Percentiles rank a stretch among this genome's conserved stretches.
phyloP scores from a whole-genome alignment of 2,329 filamentous ascomycete genomes.

The Dothiorella sarmentorum region DNA sequence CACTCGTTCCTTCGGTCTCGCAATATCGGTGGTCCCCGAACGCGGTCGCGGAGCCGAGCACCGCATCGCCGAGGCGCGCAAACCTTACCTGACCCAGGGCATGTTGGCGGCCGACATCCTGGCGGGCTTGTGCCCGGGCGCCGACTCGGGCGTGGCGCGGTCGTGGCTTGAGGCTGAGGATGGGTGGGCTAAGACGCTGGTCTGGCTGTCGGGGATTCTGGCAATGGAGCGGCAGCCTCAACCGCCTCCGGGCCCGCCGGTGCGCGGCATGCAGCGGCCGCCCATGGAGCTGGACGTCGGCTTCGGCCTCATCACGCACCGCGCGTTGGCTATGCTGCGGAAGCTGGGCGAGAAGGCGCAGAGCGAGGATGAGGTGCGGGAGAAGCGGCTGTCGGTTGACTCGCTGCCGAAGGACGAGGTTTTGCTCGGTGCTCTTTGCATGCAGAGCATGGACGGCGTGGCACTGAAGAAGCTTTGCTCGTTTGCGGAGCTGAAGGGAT shows the following conservation, averaged over 20 bases:
- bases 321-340: slow-evolving; percentile 46
- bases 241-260: not conserved
- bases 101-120: slow-evolving; percentile 87
- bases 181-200: slow-evolving; percentile 76
- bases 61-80: slow-evolving; percentile 73
- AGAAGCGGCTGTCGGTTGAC: slow-evolving; percentile 25
- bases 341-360: slow-evolving; percentile 45
- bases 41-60: slow-evolving; percentile 58
- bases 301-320: slow-evolving; percentile 42
- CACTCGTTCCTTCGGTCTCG: slow-evolving; percentile 80
- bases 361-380: slow-evolving; percentile 30
- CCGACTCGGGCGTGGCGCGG: slow-evolving; percentile 69
- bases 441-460: slow-evolving; percentile 41
- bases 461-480: slow-evolving; percentile 42
- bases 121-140: slow-evolving; percentile 66
- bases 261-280: slow-evolving; percentile 22
- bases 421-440: slow-evolving; percentile 46
- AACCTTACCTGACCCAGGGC: slow-evolving; percentile 87
- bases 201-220: slow-evolving; percentile 70
- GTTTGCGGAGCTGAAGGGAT: slow-evolving; percentile 36
- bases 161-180: slow-evolving; percentile 81
- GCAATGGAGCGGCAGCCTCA: slow-evolving; percentile 26
- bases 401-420: slow-evolving; percentile 44
- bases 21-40: slow-evolving; percentile 81
- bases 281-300: slow-evolving; percentile 35